A percentile compares a stretch with the other conserved stretches of the same genome.
Evolutionary conservation across 441 rosid genomes (phyloP).

Genomic region (Pelargonium cotyledonis): DNA sequence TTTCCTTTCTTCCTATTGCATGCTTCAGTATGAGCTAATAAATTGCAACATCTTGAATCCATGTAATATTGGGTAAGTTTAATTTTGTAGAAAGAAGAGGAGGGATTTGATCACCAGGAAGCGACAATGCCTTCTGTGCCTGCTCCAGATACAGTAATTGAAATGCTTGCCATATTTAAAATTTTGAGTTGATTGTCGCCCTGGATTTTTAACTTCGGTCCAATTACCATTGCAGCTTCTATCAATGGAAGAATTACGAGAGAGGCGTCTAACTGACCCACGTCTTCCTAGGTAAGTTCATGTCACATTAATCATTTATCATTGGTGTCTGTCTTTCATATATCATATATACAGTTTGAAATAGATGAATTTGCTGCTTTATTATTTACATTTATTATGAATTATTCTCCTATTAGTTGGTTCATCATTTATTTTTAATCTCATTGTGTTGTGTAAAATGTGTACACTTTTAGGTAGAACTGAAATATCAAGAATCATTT

Average conservation of each 20-base stretch:
- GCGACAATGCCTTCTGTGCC: constrained; percentile 62
- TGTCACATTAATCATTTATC: constrained; percentile 2
- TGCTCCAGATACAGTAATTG: constrained; percentile 64
- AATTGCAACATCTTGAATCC: constrained; percentile 10
- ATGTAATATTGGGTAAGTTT: constrained; percentile 14
- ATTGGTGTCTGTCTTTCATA: not conserved
- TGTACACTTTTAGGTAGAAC: too few species aligned
- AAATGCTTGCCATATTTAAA: constrained; percentile 15
- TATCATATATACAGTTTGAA: not conserved
- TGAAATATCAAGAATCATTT: too few species aligned
- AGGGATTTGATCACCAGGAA: constrained; percentile 74
- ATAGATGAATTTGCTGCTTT: not conserved
- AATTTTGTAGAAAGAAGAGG: constrained; percentile 55
- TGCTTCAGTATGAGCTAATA: not conserved
- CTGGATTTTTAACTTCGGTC: constrained; percentile 22
- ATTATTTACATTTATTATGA: not conserved
- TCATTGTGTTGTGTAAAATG: not conserved
- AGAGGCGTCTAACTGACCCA: constrained; percentile 75
- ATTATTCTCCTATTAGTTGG: not conserved
- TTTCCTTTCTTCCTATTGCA: not conserved
- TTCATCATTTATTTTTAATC: not conserved
- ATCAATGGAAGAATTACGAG: constrained; percentile 74
- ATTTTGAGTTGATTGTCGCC: constrained; percentile 17
- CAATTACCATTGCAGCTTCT: constrained; percentile 52
- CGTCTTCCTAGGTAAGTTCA: constrained; percentile 63